These are phyloP conservation scores for Pichia occidentalis DNA, from an alignment of 805 yeast genomes.

Conservation along the genomic window DNA sequence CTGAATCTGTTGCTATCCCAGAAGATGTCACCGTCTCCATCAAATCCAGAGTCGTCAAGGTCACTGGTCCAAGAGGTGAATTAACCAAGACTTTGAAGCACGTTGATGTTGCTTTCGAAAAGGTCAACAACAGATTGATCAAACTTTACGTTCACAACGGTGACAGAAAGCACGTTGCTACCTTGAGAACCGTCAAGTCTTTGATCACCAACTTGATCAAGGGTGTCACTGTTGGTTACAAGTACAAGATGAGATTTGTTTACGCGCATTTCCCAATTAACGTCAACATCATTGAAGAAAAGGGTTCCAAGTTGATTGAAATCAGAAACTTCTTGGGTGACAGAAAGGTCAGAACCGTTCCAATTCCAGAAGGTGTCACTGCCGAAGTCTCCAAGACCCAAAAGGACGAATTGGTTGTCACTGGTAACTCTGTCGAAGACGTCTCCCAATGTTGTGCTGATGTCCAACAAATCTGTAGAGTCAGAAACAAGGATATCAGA, in stretches of 20 bases:
- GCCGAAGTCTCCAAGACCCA: conserved; percentile 74
- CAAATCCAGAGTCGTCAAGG: conserved; percentile 85
- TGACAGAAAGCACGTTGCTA: conserved; percentile 99
- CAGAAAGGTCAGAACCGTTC: conserved; percentile 88
- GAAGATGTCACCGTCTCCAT: conserved; percentile 88
- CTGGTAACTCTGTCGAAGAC: conserved; percentile 95
- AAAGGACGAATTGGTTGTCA: conserved; percentile 90
- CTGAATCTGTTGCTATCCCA: conserved; percentile 61
- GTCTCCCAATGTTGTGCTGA: conserved; percentile 99
- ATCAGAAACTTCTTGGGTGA: conserved; percentile 99
- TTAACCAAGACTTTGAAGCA: conserved; percentile 87
- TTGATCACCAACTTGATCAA: conserved; percentile 88
- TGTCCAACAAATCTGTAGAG: conserved; percentile 95
- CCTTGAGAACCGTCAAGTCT: conserved; percentile 97
- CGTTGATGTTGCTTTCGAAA: conserved; percentile 88
- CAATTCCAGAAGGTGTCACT: conserved; percentile 83
- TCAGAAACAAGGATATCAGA: conserved; percentile 99
- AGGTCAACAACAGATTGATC: conserved; percentile 64
- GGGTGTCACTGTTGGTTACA: conserved; percentile 99
- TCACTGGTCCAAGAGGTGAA: conserved; percentile 97
- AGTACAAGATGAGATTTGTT: conserved; percentile 99
- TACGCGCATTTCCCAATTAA: conserved; percentile 99
- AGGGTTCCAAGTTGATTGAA: conserved; percentile 72
- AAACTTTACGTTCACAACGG: conserved; percentile 95
- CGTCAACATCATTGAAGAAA: conserved; percentile 82